Percentiles rank a stretch among this genome's conserved stretches.
phyloP scores from a whole-genome alignment of 129 eudicot genomes.

The Tagetes patula region DNA sequence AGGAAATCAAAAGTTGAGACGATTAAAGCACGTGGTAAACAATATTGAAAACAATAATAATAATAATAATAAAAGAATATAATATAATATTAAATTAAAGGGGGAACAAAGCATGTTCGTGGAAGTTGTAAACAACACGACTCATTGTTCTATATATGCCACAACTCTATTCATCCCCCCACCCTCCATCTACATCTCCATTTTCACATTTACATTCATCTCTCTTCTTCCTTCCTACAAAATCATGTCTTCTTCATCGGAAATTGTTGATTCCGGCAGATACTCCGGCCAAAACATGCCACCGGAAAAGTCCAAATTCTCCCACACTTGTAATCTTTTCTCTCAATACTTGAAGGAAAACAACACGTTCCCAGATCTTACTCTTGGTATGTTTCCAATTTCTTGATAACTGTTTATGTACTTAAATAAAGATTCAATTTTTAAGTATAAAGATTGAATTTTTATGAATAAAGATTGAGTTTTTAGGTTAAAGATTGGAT shows the following conservation, averaged over 20 bases:
- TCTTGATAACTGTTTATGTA: background rate
- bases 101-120: slow-evolving; percentile 31
- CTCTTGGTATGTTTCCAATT: slow-evolving; percentile 34
- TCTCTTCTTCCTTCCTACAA: background rate
- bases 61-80: background rate
- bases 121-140: slow-evolving; percentile 37
- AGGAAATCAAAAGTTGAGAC: background rate
- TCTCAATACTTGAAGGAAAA: slow-evolving; percentile 88
- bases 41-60: background rate
- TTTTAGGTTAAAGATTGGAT: background rate
- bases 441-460: background rate
- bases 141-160: slow-evolving; percentile 33
- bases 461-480: background rate
- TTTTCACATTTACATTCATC: background rate
- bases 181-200: slow-evolving; percentile 17
- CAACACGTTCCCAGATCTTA: slow-evolving; percentile 58
- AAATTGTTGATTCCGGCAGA: slow-evolving; percentile 65
- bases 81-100: background rate
- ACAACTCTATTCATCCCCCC: slow-evolving; percentile 18
- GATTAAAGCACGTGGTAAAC: slow-evolving; percentile 43
- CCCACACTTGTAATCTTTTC: slow-evolving; percentile 68
- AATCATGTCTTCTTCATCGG: slow-evolving; percentile 59
- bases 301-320: slow-evolving; percentile 54
- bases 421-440: background rate
- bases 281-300: slow-evolving; percentile 46